Evolutionary conservation across 1,284 basidiomycete genomes (phyloP).

Genomic region (Jaminaea rosea): DNA sequence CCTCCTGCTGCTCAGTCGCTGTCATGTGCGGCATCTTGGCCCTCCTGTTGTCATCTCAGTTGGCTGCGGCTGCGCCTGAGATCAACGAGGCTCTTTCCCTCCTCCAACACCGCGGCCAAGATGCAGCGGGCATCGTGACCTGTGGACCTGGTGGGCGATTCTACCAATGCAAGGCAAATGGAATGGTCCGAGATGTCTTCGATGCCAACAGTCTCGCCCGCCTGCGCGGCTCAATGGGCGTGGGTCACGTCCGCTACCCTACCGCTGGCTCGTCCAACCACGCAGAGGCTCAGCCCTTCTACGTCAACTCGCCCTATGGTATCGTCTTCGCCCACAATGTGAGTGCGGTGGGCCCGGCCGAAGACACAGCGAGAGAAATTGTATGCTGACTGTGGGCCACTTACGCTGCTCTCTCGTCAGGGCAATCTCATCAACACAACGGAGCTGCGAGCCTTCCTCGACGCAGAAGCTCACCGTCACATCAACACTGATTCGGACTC

Average conservation of each 20-base stretch:
- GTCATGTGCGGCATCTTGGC: conserved; percentile 47
- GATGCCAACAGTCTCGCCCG: conserved; percentile 68
- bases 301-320: conserved; percentile 97
- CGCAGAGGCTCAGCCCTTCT: conserved; percentile 99
- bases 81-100: conserved; percentile 46
- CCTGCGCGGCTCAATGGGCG: conserved; percentile 87
- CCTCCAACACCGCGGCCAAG: conserved; percentile 61
- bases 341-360: too few relatives aligned
- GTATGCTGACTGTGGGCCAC: too few relatives aligned
- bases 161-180: conserved; percentile 99
- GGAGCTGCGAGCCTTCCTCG: conserved; percentile 79
- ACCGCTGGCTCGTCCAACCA: conserved; percentile 92
- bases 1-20: too few relatives aligned
- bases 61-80: conserved; percentile 34
- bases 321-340: conserved; percentile 98
- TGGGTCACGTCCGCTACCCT: conserved; percentile 75
- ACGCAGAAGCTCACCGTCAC: conserved; percentile 91
- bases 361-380: too few relatives aligned
- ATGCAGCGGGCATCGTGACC: conserved; percentile 95
- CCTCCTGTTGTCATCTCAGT: conserved; percentile 32
- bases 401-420: too few relatives aligned
- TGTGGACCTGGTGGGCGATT: conserved; percentile 90
- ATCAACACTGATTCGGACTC: conserved; percentile 99
- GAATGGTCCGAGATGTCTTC: conserved; percentile 98
- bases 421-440: conserved; percentile 93